Evolutionary conservation across 768 basidiomycete species (phyloP).

Genomic region (Russula sp.): DNA sequence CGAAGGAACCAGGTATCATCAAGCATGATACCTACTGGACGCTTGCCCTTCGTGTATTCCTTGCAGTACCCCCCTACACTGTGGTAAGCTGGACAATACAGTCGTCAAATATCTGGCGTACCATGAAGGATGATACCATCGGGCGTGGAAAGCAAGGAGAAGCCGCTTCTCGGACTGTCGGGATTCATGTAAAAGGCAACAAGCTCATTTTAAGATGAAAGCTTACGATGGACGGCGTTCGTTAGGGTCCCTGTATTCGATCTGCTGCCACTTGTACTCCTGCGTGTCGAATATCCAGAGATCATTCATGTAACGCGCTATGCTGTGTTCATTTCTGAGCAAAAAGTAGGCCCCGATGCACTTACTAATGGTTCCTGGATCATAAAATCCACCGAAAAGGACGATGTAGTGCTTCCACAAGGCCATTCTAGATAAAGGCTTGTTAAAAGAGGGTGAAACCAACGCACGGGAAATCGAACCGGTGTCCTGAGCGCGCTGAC

Average conservation of each 20-base stretch:
- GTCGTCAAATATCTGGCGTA: conserved; percentile 23
- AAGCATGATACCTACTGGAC: conserved; percentile 77
- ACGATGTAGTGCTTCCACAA: conserved; percentile 84
- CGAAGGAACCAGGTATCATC: conserved; percentile 87
- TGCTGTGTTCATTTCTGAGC: neutral
- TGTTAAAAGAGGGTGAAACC: neutral
- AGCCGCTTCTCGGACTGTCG: conserved; percentile 65
- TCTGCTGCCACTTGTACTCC: conserved; percentile 77
- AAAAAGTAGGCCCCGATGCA: neutral
- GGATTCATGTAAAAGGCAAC: neutral
- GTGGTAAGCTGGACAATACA: neutral
- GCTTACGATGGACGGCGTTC: conserved; percentile 69
- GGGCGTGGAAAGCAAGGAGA: conserved; percentile 69
- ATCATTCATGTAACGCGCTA: conserved; percentile 78
- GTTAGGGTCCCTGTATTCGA: conserved; percentile 57
- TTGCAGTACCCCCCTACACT: conserved; percentile 80
- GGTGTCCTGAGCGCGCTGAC: conserved; percentile 74
- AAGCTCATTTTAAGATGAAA: neutral
- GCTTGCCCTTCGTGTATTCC: conserved; percentile 79
- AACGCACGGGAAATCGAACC: conserved; percentile 37
- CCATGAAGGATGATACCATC: conserved; percentile 82
- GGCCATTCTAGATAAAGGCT: conserved; percentile 54
- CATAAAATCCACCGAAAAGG: conserved; percentile 87
- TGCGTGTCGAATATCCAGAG: conserved; percentile 82
- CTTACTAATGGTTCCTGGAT: conserved; percentile 76